Evolutionary conservation across 2,329 filamentous ascomycete genomes (phyloP).

Genomic region (Periconia macrospinosa): DNA sequence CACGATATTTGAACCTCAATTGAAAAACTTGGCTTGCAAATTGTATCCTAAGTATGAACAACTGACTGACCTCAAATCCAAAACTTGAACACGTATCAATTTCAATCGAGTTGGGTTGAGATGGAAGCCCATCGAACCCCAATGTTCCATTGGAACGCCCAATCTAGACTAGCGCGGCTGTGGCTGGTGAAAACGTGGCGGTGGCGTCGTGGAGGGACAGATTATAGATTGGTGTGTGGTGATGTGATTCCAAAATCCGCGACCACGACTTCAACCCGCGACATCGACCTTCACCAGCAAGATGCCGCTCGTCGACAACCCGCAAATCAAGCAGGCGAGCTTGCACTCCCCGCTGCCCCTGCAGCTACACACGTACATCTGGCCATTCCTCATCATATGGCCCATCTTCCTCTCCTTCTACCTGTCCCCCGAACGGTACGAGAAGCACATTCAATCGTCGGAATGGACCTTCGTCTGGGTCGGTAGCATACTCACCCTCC

Average conservation of each 20-base stretch:
- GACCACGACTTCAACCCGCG: conserved; percentile 6
- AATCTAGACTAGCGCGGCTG: not conserved
- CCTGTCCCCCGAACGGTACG: conserved; percentile 79
- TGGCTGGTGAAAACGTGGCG: not conserved
- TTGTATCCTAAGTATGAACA: not conserved
- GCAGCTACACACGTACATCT: conserved; percentile 83
- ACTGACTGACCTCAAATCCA: not conserved
- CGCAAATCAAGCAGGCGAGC: conserved; percentile 84
- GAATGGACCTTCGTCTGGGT: conserved; percentile 99
- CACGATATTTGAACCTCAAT: not conserved
- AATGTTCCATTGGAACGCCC: not conserved
- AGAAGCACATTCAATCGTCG: conserved; percentile 85
- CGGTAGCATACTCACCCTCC: conserved; percentile 81
- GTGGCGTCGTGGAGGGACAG: not conserved
- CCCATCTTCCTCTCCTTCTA: conserved; percentile 89
- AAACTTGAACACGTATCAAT: not conserved
- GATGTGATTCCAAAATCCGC: not conserved
- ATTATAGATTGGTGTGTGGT: not conserved
- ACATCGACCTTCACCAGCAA: conserved; percentile 20
- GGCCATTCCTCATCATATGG: conserved; percentile 92
- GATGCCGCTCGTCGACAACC: conserved; percentile 80
- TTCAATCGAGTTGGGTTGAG: not conserved
- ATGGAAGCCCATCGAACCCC: not conserved
- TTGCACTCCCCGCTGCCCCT: conserved; percentile 84
- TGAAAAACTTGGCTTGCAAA: too few species aligned